Evolutionary conservation across 441 rosid genomes (phyloP).

Genomic region (Syzygium malaccense): DNA sequence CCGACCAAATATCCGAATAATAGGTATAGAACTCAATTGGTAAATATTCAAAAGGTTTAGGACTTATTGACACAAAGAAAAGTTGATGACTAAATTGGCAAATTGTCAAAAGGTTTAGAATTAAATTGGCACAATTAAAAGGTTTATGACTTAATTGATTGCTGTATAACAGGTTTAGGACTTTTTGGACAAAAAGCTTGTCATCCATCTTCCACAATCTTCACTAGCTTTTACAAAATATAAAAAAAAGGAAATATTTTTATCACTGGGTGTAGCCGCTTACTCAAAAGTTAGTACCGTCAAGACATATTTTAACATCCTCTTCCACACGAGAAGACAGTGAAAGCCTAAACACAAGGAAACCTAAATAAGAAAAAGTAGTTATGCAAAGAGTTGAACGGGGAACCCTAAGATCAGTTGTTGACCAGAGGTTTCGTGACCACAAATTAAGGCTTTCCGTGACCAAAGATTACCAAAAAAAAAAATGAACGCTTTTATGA

Average conservation of each 20-base stretch:
- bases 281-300: background rate
- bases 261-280: background rate
- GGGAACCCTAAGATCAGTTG: background rate
- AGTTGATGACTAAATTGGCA: no score
- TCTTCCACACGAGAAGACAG: background rate
- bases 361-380: background rate
- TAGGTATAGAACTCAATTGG: no score
- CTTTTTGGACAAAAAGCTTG: background rate
- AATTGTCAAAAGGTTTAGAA: no score
- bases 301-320: background rate
- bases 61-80: no score
- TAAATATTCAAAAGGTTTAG: no score
- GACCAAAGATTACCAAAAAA: background rate
- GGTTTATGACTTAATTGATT: no score
- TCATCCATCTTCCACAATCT: background rate
- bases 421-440: background rate
- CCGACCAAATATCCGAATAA: no score
- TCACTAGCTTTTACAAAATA: background rate
- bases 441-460: background rate
- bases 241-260: no score
- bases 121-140: no score
- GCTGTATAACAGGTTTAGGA: no score
- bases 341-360: background rate
- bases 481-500: background rate
- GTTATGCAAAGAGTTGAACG: background rate